Evolutionary conservation across 1,139 yeast genomes (phyloP).

Genomic region (Scheffersomyces titani): DNA sequence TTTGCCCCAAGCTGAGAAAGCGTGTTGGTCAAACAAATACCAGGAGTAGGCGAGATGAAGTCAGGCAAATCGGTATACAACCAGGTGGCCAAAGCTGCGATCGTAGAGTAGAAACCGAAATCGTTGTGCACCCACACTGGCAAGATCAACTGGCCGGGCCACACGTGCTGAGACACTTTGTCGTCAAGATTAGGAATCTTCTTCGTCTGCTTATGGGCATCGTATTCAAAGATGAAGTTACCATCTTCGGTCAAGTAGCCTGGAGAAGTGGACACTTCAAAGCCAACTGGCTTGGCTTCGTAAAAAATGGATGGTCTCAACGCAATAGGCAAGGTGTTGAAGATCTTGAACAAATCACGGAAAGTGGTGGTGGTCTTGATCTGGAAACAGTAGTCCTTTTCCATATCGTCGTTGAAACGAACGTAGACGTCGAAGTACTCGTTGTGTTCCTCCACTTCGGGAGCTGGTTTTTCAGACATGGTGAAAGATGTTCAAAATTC

Average conservation of each 20-base stretch:
- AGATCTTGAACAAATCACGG: conserved; percentile 59
- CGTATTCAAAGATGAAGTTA: conserved; percentile 64
- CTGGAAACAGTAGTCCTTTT: conserved; percentile 88
- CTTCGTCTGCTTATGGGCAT: conserved; percentile 48
- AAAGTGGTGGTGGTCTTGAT: conserved; percentile 60
- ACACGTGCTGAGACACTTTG: conserved; percentile 56
- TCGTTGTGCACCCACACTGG: conserved; percentile 75
- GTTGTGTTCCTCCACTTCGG: neutral
- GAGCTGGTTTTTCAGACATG: neutral
- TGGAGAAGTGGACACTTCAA: conserved; percentile 70
- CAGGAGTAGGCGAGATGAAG: conserved; percentile 87
- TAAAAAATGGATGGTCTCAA: conserved; percentile 81
- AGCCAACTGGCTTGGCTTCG: conserved; percentile 62
- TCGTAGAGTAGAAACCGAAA: conserved; percentile 46
- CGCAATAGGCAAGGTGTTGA: conserved; percentile 67
- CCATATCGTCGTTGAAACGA: conserved; percentile 81
- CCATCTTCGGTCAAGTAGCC: conserved; percentile 88
- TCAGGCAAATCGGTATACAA: conserved; percentile 93
- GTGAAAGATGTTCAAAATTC: neutral
- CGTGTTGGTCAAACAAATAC: conserved; percentile 76
- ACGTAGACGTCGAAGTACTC: conserved; percentile 66
- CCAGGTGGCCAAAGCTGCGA: conserved; percentile 62
- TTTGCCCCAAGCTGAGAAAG: conserved; percentile 39
- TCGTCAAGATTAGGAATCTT: conserved; percentile 47
- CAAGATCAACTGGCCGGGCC: conserved; percentile 89